Conservation (phyloP, 2,329 filamentous ascomycete species). For the Truncatella angustata region DNA sequence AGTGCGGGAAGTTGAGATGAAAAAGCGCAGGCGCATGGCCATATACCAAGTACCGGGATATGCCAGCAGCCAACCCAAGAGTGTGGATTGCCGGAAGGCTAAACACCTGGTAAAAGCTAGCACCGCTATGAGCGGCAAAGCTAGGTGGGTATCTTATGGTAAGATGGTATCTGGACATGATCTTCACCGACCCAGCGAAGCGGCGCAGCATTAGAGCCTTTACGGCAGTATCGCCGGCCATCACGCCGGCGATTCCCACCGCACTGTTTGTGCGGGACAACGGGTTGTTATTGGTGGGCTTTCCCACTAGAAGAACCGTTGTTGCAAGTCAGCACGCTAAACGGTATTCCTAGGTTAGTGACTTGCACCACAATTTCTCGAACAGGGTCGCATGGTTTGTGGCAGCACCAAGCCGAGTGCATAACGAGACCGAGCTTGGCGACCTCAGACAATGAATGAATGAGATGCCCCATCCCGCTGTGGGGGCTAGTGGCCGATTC, state of each 20-base stretch:
- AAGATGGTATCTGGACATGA: not conserved
- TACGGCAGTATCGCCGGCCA: conserved; percentile 6
- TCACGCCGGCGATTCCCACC: conserved; percentile 3
- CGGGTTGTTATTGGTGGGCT: not conserved
- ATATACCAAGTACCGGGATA: not conserved
- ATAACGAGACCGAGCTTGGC: not conserved
- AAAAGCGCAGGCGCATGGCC: not conserved
- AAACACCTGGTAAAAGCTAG: no score
- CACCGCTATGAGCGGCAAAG: not conserved
- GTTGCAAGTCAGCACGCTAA: not conserved
- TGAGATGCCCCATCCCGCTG: not conserved
- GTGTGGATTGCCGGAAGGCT: not conserved
- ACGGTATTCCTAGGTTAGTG: no score
- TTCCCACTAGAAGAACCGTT: not conserved
- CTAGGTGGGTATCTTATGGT: not conserved
- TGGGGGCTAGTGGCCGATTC: conserved; percentile 4
- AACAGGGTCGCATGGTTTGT: no score
- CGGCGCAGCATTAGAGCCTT: conserved; percentile 5
- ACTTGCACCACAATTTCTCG: no score
- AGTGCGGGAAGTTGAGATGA: not conserved
- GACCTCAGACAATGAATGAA: not conserved
- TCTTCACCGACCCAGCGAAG: conserved; percentile 10
- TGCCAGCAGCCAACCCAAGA: not conserved
- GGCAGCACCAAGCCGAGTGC: no score
- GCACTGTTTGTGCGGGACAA: not conserved